phyloP scores from a whole-genome alignment of 2,329 filamentous ascomycete species.

The Aspergillus sp. region DNA sequence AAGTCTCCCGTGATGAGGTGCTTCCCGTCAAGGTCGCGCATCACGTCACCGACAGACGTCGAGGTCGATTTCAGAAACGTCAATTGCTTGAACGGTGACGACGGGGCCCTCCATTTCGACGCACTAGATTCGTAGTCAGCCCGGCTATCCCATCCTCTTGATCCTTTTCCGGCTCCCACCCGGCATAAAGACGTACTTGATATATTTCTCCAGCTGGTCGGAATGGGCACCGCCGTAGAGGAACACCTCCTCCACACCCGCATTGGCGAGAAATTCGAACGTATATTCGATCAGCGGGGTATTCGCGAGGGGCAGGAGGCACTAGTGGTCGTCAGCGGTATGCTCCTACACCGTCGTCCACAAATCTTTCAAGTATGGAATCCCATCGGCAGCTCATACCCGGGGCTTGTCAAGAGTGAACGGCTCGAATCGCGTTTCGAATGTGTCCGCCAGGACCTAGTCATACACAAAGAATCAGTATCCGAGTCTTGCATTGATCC shows the following conservation, averaged over 20 bases:
- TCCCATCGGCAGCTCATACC: conserved; percentile 50
- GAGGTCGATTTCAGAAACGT: conserved; percentile 86
- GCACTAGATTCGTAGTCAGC: conserved; percentile 40
- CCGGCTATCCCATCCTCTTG: neutral
- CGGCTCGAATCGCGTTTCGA: conserved; percentile 86
- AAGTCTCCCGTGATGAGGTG: conserved; percentile 87
- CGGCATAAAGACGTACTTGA: conserved; percentile 51
- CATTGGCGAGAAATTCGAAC: conserved; percentile 91
- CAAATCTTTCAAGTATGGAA: neutral
- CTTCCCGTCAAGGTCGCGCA: conserved; percentile 87
- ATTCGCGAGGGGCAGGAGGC: conserved; percentile 89
- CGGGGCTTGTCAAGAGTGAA: conserved; percentile 86
- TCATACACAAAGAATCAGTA: neutral
- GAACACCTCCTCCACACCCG: conserved; percentile 90
- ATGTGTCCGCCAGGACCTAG: conserved; percentile 88
- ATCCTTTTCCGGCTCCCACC: too few species aligned
- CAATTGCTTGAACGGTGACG: conserved; percentile 76
- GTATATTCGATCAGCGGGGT: conserved; percentile 96
- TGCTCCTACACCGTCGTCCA: neutral
- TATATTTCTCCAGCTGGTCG: conserved; percentile 82
- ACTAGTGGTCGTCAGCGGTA: conserved; percentile 51
- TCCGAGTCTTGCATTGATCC: conserved; percentile 11
- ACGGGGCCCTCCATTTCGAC: conserved; percentile 71
- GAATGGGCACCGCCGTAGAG: conserved; percentile 88
- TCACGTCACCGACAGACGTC: conserved; percentile 85